phyloP scores from a whole-genome alignment of 306 rosid species.

The Prunus dulcis region DNA sequence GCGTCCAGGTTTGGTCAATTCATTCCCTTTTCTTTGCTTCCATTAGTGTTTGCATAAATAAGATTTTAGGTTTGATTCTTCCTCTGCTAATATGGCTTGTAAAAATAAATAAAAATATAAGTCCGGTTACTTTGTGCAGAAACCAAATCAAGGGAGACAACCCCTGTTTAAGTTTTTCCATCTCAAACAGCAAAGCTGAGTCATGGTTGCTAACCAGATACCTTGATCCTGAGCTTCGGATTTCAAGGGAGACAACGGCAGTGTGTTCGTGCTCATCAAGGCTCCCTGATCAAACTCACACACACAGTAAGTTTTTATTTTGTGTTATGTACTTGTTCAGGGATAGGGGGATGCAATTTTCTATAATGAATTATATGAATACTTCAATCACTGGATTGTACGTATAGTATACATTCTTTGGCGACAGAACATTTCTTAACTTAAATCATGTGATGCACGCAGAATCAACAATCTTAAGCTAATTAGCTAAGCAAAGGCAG shows the following conservation, averaged over 20 bases:
- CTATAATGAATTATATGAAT: neutral
- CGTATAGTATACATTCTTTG: too few species aligned
- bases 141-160: slow-evolving; percentile 15
- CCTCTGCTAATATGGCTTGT: too few species aligned
- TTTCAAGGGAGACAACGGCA: slow-evolving; percentile 75
- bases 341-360: neutral
- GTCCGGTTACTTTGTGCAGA: too few species aligned
- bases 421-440: too few species aligned
- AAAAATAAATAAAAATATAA: too few species aligned
- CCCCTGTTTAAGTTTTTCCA: slow-evolving; percentile 77
- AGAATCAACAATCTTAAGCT: neutral
- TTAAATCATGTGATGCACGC: neutral
- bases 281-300: slow-evolving; percentile 10
- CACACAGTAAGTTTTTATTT: too few species aligned
- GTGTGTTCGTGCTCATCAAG: slow-evolving; percentile 78
- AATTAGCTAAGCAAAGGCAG: neutral
- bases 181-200: slow-evolving; percentile 53
- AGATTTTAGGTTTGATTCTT: too few species aligned
- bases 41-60: neutral
- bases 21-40: neutral
- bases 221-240: slow-evolving; percentile 75
- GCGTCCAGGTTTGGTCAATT: slow-evolving; percentile 55
- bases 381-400: too few species aligned
- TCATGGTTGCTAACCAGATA: slow-evolving; percentile 85
- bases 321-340: neutral